Percentiles rank a stretch among this genome's conserved stretches.
phyloP scores from a whole-genome alignment of 108 stramenopile species.

The Nitzschia sp. region DNA sequence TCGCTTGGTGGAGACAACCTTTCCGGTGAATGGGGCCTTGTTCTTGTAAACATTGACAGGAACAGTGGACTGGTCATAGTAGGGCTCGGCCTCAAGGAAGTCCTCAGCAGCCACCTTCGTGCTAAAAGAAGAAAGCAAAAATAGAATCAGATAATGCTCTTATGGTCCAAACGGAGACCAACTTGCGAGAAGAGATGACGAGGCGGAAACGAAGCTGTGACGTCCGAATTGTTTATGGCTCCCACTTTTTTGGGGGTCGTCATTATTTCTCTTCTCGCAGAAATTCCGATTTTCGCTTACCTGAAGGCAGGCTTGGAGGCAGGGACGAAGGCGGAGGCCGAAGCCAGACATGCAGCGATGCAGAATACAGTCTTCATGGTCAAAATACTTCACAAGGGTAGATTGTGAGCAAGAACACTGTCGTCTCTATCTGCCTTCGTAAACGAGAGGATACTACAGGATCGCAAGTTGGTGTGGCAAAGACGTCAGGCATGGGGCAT shows the following conservation, averaged over 20 bases:
- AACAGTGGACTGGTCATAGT: conserved; percentile 90
- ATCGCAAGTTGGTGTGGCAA: too few relatives aligned
- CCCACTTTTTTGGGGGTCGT: too few relatives aligned
- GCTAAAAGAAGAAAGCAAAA: conserved; percentile 16
- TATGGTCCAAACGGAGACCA: too few relatives aligned
- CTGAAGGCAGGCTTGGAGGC: conserved; percentile 57
- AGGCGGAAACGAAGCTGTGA: too few relatives aligned
- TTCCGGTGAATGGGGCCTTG: conserved; percentile 96
- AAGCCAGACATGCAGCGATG: conserved; percentile 45
- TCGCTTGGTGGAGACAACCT: conserved; percentile 96
- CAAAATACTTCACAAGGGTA: neutral
- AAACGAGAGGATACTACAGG: neutral
- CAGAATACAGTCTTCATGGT: conserved; percentile 50
- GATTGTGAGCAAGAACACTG: neutral
- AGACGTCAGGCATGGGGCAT: conserved; percentile 1
- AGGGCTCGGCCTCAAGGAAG: conserved; percentile 96
- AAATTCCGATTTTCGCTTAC: too few relatives aligned
- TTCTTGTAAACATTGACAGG: conserved; percentile 96
- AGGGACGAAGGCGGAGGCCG: conserved; percentile 58
- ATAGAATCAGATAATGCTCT: neutral
- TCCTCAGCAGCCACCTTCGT: conserved; percentile 71
- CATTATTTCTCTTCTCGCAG: too few relatives aligned
- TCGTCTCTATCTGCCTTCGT: neutral
- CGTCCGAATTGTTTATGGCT: too few relatives aligned
- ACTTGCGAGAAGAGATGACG: too few relatives aligned